phyloP scores from a whole-genome alignment of 1,284 basidiomycete genomes.

The Ustilago cynodontis region DNA sequence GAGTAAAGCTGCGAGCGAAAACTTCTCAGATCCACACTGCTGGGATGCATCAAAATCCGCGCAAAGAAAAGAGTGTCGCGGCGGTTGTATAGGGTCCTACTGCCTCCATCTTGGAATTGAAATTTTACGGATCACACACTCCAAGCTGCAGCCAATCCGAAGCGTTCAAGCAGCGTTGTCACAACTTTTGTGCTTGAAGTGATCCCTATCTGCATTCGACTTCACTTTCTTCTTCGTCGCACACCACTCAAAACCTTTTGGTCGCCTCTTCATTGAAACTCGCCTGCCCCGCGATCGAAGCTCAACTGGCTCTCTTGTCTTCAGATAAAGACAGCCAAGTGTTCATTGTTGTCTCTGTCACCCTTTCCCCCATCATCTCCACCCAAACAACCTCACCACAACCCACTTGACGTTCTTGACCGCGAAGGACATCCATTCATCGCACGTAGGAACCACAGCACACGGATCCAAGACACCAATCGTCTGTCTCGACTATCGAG shows the following conservation, averaged over 20 bases:
- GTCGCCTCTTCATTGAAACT: not conserved
- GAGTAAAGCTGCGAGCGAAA: constrained; percentile 1
- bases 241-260: not conserved
- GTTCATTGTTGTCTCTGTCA: constrained; percentile 2
- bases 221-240: constrained; percentile 5
- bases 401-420: not conserved
- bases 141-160: not conserved
- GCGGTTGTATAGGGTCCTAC: constrained; percentile 31
- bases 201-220: constrained; percentile 10
- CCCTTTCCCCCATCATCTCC: constrained; percentile 7
- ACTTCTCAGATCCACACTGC: constrained; percentile 14
- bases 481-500: too few species aligned
- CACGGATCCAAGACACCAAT: not conserved
- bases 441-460: not conserved
- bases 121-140: not conserved
- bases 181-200: constrained; percentile 4
- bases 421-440: not conserved
- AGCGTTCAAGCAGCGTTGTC: not conserved
- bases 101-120: constrained; percentile 39
- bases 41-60: constrained; percentile 9
- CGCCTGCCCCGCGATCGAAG: not conserved
- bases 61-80: constrained; percentile 10
- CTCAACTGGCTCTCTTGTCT: not conserved
- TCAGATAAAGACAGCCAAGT: not conserved
- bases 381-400: not conserved